Conservation (phyloP, 768 basidiomycete genomes). For the Ephemerocybe angulata region DNA sequence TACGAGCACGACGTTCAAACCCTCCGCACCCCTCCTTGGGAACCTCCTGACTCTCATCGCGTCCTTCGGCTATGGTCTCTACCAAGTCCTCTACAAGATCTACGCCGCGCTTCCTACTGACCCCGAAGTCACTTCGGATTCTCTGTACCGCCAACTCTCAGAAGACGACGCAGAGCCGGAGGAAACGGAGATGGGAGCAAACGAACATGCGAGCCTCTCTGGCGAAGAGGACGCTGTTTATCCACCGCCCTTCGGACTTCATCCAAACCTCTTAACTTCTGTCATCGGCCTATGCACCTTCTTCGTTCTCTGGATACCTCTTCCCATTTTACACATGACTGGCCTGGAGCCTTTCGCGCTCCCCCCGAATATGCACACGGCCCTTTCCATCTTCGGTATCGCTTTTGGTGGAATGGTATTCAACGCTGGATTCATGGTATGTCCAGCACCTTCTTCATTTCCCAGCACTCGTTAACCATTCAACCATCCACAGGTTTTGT, state of each 20-base stretch:
- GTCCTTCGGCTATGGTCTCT: constrained; percentile 69
- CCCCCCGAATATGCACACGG: constrained; percentile 48
- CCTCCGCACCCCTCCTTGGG: constrained; percentile 62
- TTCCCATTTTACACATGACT: constrained; percentile 68
- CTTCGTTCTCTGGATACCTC: constrained; percentile 71
- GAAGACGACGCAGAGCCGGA: constrained; percentile 30
- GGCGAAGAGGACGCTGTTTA: constrained; percentile 34
- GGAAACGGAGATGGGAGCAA: constrained; percentile 11
- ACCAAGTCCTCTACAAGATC: constrained; percentile 84
- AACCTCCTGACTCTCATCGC: constrained; percentile 70
- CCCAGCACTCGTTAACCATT: background rate
- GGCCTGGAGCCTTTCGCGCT: constrained; percentile 64
- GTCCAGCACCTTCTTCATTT: constrained; percentile 12
- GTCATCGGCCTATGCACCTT: constrained; percentile 77
- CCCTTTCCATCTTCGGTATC: constrained; percentile 61
- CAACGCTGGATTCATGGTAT: constrained; percentile 84
- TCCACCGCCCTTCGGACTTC: constrained; percentile 76
- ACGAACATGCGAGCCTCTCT: constrained; percentile 5
- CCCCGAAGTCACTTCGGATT: constrained; percentile 44
- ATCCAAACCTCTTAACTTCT: constrained; percentile 79
- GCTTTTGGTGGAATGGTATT: constrained; percentile 69
- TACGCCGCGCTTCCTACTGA: constrained; percentile 70
- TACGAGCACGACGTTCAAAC: constrained; percentile 20
- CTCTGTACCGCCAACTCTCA: constrained; percentile 43
- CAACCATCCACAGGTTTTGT: constrained; percentile 55